Evolutionary conservation across 1,284 basidiomycete genomes (phyloP), one percentile per base, ranked within the genome.

Genomic region (Coniferiporia weirii): DNA sequence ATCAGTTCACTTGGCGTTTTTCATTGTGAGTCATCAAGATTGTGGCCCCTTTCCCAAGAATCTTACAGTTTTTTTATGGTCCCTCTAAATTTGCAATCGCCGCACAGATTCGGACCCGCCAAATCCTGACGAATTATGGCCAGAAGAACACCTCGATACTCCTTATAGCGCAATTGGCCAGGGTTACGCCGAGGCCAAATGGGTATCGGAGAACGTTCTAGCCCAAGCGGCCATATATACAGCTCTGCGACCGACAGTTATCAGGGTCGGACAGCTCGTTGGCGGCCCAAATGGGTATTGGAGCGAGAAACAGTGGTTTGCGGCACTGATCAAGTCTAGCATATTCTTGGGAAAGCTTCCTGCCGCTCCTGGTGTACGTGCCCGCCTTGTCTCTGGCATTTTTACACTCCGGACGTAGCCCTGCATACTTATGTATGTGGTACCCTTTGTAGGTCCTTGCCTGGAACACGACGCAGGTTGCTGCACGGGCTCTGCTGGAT

Each of bases 171-270:
- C 64, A 15, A 45, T 62, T 15, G 58, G 61, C 0, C 32, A 49
- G 8, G 83, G 83, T 0, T 85, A 85, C 67, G 80, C 81, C 7
- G 82, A 85, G 71, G 77, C 75, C 61, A 85, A 85, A 71, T 85
- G 82, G 82, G 83, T 84, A 0, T 76, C 60, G 4, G 64, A 63
- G 48, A 22, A 38, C 15, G 56, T 65, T 20, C 49, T 65, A 15
- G 52, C 60, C 20, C 52, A 40, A 10, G 69, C 70, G 2, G 60
- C 66, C 3, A 45, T 56, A 22, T 7, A 63, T 13, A 70, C 70
- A 0, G 27, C 63, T 0, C 54, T 74, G 3, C 34, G 40, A 9
- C 20, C 62, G 2, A 52, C 54, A 17, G 48, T 61, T 17, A 58
- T 65, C 5, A 59, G 64, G 17, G 52, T 58, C 7, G 62, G 60